These are phyloP conservation scores for Cercospora zeina DNA, from an alignment of 2,329 filamentous ascomycete species.

Conservation along the genomic window DNA sequence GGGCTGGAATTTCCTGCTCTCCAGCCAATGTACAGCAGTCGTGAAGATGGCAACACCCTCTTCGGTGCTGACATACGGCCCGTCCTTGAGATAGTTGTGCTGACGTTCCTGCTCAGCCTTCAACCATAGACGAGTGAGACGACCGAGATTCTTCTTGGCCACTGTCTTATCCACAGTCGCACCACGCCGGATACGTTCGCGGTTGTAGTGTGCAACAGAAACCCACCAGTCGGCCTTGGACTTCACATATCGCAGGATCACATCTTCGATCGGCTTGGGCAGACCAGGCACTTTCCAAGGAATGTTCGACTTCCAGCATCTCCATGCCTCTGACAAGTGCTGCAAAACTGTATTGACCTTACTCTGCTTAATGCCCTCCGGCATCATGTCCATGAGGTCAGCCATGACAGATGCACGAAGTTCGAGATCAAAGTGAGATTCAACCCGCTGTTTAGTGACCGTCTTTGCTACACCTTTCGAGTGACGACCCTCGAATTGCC, in stretches of 20 bases:
- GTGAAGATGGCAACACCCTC: constrained; percentile 99
- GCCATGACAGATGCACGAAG: constrained; percentile 98
- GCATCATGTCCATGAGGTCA: constrained; percentile 99
- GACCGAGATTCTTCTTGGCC: constrained; percentile 97
- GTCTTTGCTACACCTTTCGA: constrained; percentile 99
- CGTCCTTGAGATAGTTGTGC: constrained; percentile 99
- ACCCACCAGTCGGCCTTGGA: constrained; percentile 99
- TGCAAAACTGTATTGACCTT: constrained; percentile 98
- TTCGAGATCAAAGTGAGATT: constrained; percentile 97
- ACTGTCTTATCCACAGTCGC: constrained; percentile 99
- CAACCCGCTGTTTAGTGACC: constrained; percentile 97
- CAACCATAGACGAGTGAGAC: constrained; percentile 90
- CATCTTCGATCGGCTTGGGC: constrained; percentile 96
- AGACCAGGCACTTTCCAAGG: constrained; percentile 98
- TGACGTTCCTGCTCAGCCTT: constrained; percentile 98
- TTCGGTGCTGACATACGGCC: constrained; percentile 96
- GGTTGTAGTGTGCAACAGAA: constrained; percentile 97
- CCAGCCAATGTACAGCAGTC: constrained; percentile 97
- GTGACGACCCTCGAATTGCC: constrained; percentile 96
- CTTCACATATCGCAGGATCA: constrained; percentile 97
- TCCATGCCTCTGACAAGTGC: constrained; percentile 96
- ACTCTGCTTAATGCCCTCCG: constrained; percentile 98
- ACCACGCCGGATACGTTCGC: constrained; percentile 91
- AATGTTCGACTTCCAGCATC: constrained; percentile 99
- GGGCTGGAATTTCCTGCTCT: constrained; percentile 96